Conservation (phyloP, 805 yeast genomes). For the Candida rishiriensis region DNA sequence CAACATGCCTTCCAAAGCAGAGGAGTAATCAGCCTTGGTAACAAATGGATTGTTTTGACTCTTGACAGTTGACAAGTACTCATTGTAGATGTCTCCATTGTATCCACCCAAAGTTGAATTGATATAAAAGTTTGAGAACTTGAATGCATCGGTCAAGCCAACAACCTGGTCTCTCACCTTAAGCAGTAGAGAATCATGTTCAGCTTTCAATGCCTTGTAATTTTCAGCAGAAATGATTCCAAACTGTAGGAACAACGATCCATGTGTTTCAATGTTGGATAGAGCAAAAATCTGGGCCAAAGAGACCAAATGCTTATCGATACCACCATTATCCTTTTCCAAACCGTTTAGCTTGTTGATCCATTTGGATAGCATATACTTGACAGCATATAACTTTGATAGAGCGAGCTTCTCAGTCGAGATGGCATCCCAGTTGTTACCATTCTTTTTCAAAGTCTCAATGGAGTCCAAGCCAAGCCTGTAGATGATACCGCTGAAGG, state of each 20-base stretch:
- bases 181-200: conserved; percentile 42
- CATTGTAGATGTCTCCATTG: conserved; percentile 79
- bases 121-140: conserved; percentile 72
- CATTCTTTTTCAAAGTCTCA: conserved; percentile 29
- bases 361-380: conserved; percentile 41
- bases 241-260: conserved; percentile 67
- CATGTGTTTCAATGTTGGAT: conserved; percentile 62
- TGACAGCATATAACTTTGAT: conserved; percentile 48
- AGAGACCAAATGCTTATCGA: conserved; percentile 45
- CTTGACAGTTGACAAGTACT: conserved; percentile 60
- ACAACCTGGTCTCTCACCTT: conserved; percentile 64
- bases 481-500: conserved; percentile 38
- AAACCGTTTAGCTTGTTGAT: conserved; percentile 28
- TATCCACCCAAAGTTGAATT: conserved; percentile 78
- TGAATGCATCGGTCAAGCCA: conserved; percentile 79
- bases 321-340: conserved; percentile 30
- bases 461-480: conserved; percentile 34
- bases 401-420: conserved; percentile 42
- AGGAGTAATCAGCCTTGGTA: conserved; percentile 60
- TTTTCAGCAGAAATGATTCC: conserved; percentile 49
- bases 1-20: conserved; percentile 33
- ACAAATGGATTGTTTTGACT: conserved; percentile 42
- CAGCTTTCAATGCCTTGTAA: conserved; percentile 36
- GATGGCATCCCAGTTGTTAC: conserved; percentile 41
- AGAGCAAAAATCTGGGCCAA: conserved; percentile 62